Base-by-base conservation (phyloP, 2,329 filamentous ascomycete genomes). In the Proliferodiscus dingleyae region DNA sequence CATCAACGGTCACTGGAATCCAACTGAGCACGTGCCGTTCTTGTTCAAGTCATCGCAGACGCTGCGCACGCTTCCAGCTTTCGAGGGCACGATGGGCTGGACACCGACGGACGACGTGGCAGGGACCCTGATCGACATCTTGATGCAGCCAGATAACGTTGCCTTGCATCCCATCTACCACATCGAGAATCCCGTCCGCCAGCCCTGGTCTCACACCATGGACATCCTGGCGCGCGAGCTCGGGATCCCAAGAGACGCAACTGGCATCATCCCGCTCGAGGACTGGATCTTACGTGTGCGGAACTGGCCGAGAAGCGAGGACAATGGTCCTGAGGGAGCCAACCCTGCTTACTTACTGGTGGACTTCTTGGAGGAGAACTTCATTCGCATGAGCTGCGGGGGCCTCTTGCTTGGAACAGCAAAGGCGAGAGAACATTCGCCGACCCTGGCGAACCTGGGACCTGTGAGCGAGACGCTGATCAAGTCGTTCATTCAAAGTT, bases 1-100 rank as follows among this genome's bases (percentile, higher is more conserved):
- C 3, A 63, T 45, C 0, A 75, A 61, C 43, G 75, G 74, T 0
- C 71, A 70, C 52, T 80, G 75, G 76, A 79, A 79, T 51, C 60
- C 67, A 0, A 64, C 66, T 24, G 74, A 78, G 51, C 71, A 77
- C 46, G 61, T 77, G 15, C 55, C 62, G 0, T 74, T 75, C 49
- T 45, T 78, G 16, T 54, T 76, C 41, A 75, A 76, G 55, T 71
- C 68, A 0, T 66, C 70, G 0, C 71, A 76, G 47, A 68, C 68
- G 1, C 47, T 77, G 0, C 57, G 60, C 0, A 63, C 59, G 0
- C 51, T 71, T 11, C 72, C 73, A 0, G 62, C 67, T 15, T 48
- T 74, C 2, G 39, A 61, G 0, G 71, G 70, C 56, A 56, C 33
- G 6, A 15, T 41, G 7, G 15, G 7, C 29, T 32, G 29, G 29